Base-by-base conservation (phyloP, 2,329 filamentous ascomycete species). In the Tolypocladium cylindrosporum region DNA sequence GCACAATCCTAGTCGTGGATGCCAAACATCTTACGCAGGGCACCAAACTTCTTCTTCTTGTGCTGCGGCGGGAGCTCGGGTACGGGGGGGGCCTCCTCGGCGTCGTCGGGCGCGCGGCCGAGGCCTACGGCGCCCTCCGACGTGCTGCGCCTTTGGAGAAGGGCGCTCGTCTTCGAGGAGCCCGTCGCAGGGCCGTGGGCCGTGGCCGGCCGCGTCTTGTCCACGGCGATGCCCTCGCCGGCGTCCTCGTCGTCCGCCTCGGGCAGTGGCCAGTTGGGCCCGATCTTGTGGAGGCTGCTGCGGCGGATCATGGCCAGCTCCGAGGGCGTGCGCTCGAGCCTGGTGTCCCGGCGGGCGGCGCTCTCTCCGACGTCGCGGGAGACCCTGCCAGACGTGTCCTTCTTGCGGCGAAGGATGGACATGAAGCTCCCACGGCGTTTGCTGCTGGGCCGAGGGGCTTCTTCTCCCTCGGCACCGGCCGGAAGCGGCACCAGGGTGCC, bases 21-120 rank as follows among this genome's bases (percentile, higher is more conserved):
- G 48, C 76, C 70, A 71, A 90, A 88, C 69, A 87, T 86, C 69
- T 78, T 82, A 68, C 87, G 82, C 67, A 90, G 71, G 57, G 77
- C 74, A 48, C 79, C 79, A 70, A 90, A 90, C 71, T 86, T 88
- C 79, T 89, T 90, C 74, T 81, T 83, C 74, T 72, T 78, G 61
- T 64, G 68, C 56, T 50, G 60, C 41, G 62, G 60, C 42, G 51
- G 50, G 16, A 37, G 36, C 34, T 54, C 48, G 60, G 13, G 54
- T 57, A 24, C 45, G 16, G 34, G 61, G 55, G 55, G 41, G 13
- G 52, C 58, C 10, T 62, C 57, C n/a, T 58, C 60, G 40, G 59
- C 55, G 16, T 59, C 61, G 13, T 58, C 60, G 27, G 54, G 59
- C 48, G 57, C 51, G 21, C 59, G 61, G 19, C 61, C 58, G 9